A percentile compares a stretch with the other conserved stretches of the same genome.
Conservation (phyloP, 768 basidiomycete genomes). For the Russula olivacea region DNA sequence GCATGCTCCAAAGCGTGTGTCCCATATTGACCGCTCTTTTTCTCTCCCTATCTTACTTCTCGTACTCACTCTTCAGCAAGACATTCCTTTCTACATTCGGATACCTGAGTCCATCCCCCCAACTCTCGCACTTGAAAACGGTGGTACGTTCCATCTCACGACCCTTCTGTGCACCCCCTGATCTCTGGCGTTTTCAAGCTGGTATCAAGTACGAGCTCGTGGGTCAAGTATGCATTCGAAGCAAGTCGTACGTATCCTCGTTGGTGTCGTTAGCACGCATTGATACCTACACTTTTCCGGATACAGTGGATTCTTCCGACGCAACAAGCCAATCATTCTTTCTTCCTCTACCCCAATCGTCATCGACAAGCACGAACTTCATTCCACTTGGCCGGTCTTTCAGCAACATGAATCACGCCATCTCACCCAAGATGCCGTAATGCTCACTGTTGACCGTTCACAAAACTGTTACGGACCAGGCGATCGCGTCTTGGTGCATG, state of each 20-base stretch:
- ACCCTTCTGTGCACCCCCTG: not conserved
- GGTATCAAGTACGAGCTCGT: constrained; percentile 89
- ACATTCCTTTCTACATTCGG: constrained; percentile 84
- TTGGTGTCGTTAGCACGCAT: not conserved
- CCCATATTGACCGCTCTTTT: not conserved
- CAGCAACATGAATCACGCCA: constrained; percentile 70
- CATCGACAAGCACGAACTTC: constrained; percentile 91
- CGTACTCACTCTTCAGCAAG: constrained; percentile 47
- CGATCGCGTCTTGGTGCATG: constrained; percentile 68
- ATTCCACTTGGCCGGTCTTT: constrained; percentile 91
- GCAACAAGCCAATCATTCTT: constrained; percentile 63
- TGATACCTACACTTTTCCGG: not conserved
- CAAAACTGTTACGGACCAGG: constrained; percentile 83
- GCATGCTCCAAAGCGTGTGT: constrained; percentile 57
- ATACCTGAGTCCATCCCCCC: constrained; percentile 92
- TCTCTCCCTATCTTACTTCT: constrained; percentile 5
- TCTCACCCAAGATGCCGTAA: constrained; percentile 59
- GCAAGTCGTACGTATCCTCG: constrained; percentile 59
- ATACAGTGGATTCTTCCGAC: constrained; percentile 71
- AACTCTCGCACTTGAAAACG: constrained; percentile 70
- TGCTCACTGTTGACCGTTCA: constrained; percentile 67
- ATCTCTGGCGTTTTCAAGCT: constrained; percentile 37
- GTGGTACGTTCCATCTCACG: constrained; percentile 40
- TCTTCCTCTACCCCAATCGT: constrained; percentile 66
- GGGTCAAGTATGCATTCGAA: constrained; percentile 78